Evolutionary conservation across 2,329 filamentous ascomycete genomes (phyloP).

Genomic region (Xylaria sp.): DNA sequence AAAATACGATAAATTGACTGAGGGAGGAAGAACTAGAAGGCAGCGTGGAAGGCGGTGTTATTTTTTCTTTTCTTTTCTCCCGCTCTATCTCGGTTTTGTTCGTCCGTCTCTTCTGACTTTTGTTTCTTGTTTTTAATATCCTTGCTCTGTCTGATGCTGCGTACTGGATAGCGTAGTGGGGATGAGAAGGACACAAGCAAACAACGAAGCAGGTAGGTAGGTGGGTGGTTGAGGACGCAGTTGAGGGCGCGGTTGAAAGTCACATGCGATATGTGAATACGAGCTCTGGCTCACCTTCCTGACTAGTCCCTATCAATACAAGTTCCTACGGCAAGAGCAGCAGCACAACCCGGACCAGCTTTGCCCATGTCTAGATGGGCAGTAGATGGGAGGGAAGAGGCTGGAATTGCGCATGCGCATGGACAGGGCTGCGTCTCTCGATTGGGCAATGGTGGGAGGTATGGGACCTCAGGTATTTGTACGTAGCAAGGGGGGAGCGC

Average conservation of each 20-base stretch:
- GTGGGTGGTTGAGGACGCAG: slow-evolving; percentile 4
- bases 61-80: slow-evolving; percentile 42
- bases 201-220: slow-evolving; percentile 1
- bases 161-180: background rate
- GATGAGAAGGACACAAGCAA: background rate
- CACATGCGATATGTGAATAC: slow-evolving; percentile 28
- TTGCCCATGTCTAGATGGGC: too few relatives aligned
- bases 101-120: slow-evolving; percentile 32
- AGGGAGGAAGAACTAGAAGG: slow-evolving; percentile 6
- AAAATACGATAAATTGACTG: background rate
- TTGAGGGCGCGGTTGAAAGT: slow-evolving; percentile 7
- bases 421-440: too few relatives aligned
- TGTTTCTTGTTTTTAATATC: slow-evolving; percentile 54
- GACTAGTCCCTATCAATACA: slow-evolving; percentile 17
- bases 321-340: slow-evolving; percentile 4
- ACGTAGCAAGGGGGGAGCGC: background rate
- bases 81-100: slow-evolving; percentile 38
- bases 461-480: background rate
- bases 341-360: too few relatives aligned
- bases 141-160: slow-evolving; percentile 40
- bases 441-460: background rate
- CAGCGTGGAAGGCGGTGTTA: slow-evolving; percentile 17
- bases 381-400: too few relatives aligned
- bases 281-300: slow-evolving; percentile 38
- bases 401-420: too few relatives aligned